A percentile compares a stretch with the other conserved stretches of the same genome.
Conservation (phyloP, 2,329 filamentous ascomycete species). For the Cercospora zeina region DNA sequence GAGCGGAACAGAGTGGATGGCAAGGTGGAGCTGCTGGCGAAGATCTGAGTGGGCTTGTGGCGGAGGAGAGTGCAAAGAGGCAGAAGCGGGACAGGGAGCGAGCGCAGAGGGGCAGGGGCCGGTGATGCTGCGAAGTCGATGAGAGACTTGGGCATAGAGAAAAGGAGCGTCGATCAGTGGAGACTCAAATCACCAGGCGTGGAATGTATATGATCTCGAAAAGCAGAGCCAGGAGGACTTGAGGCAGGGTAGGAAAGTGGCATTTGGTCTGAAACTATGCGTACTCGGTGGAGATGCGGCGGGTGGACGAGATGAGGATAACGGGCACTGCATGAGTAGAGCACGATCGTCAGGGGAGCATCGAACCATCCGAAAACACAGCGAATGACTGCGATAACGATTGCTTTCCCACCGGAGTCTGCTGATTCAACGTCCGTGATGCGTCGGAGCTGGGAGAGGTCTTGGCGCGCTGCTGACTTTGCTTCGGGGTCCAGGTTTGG, state of each 20-base stretch:
- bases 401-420: neutral
- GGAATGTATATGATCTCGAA: constrained; percentile 7
- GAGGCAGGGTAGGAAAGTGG: neutral
- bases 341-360: neutral
- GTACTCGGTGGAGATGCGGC: neutral
- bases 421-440: constrained; percentile 1
- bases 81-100: constrained; percentile 84
- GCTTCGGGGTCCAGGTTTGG: constrained; percentile 4
- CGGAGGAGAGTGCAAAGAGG: constrained; percentile 85
- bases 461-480: constrained; percentile 7
- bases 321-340: constrained; percentile 2
- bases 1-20: constrained; percentile 63
- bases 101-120: constrained; percentile 47
- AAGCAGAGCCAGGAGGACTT: neutral
- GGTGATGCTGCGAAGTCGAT: neutral
- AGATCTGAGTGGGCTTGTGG: constrained; percentile 93
- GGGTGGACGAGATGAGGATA: constrained; percentile 5
- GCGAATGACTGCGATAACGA: constrained; percentile 1
- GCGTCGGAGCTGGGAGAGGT: constrained; percentile 1
- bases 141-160: neutral
- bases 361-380: neutral
- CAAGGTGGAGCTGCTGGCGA: constrained; percentile 70
- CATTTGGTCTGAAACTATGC: neutral
- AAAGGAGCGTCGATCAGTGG: neutral
- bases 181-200: neutral